Base-by-base conservation (phyloP, 768 basidiomycete genomes). In the Leccinum obscurum region DNA sequence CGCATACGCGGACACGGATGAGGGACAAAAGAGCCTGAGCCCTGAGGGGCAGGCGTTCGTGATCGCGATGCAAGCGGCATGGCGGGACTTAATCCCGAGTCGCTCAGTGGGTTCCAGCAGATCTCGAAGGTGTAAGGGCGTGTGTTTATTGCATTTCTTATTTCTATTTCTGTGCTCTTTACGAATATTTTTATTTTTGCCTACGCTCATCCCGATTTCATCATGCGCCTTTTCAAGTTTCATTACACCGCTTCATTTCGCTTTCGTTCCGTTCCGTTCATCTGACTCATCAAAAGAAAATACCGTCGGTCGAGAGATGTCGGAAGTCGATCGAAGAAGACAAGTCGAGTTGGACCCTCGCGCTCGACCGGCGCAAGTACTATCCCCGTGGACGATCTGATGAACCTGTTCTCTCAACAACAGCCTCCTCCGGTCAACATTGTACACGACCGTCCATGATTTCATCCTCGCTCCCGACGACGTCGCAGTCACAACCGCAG, bases 21-120 rank as follows among this genome's bases (percentile, higher is more conserved):
- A 82, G 60, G 87, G 89, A 0, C 59, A 72, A 0, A 22, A 83
- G 20, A 90, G 88, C 61, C 83, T 26, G 26, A 26, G 26, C 26
- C 26, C 93, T 3, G 93, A 95, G 71, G 86, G 80, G 0, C 81
- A 95, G 75, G 90, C 89, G 8, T 95, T 95, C 71, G 83, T 90
- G 11, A 71, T 95, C 6, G 80, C 86, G 67, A 79, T 94, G 74
- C 80, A 92, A 59, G 82, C 90, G 1, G 89, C 89, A 4, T 90
- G 86, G 80, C 76, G 80, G 49, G 92, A 92, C 64, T 93, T 3
- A 1, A 10, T n/a, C 17, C 3, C n/a, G n/a, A n/a, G 41, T 44
- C 2, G n/a, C 6, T 8, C 41, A 44, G 41, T 9, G 6, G 9
- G n/a, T 44, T 44, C 17, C 9, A n/a, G 10, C 9, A 44, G 9